These are phyloP conservation scores for Petrea volubilis DNA, from an alignment of 257 asterid species.

Conservation along the genomic window DNA sequence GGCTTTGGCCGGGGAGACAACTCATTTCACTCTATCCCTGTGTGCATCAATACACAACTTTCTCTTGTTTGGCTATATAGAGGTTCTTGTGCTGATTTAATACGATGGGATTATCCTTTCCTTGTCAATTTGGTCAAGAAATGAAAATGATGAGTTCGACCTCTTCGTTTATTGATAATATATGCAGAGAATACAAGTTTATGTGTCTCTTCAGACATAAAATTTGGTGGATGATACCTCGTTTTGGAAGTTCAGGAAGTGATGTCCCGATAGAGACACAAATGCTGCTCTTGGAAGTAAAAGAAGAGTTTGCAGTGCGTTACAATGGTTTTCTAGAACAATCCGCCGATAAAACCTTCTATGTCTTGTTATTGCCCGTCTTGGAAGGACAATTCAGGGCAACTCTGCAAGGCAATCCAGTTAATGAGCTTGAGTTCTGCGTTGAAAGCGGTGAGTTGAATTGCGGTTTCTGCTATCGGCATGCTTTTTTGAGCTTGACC, in stretches of 20 bases:
- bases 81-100: not conserved
- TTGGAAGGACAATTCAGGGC: slow-evolving; percentile 58
- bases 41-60: too few relatives aligned
- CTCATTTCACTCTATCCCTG: too few relatives aligned
- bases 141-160: not conserved
- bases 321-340: slow-evolving; percentile 11
- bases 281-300: slow-evolving; percentile 54
- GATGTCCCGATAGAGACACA: slow-evolving; percentile 56
- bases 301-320: slow-evolving; percentile 31
- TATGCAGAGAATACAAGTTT: slow-evolving; percentile 42
- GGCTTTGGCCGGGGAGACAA: too few relatives aligned
- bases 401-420: slow-evolving; percentile 43
- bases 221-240: slow-evolving; percentile 75
- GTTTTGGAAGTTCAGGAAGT: slow-evolving; percentile 38
- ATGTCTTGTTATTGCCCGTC: slow-evolving; percentile 53
- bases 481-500: not conserved
- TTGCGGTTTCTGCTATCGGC: not conserved
- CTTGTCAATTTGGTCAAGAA: not conserved
- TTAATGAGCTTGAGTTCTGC: slow-evolving; percentile 50
- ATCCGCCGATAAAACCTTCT: slow-evolving; percentile 26
- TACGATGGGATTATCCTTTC: slow-evolving; percentile 3
- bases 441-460: slow-evolving; percentile 50
- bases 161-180: not conserved
- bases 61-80: not conserved
- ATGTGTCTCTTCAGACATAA: slow-evolving; percentile 50